Conservation (phyloP, 352 stramenopile species). For the Phytophthora agathidicida region DNA sequence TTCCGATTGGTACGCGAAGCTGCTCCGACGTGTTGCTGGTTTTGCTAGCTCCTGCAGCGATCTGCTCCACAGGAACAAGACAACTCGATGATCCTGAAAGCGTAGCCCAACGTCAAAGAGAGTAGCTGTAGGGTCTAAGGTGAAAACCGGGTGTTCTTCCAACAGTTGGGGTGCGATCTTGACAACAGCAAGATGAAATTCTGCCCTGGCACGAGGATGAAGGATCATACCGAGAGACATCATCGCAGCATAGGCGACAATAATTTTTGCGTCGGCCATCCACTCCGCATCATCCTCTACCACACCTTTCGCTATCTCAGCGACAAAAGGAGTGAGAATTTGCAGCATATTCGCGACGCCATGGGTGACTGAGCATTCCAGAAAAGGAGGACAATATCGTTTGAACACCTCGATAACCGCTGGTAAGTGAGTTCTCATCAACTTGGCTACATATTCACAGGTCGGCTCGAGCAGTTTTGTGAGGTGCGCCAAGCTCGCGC, state of each 20-base stretch:
- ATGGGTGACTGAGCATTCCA: conserved; percentile 52
- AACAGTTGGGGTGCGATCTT: conserved; percentile 37
- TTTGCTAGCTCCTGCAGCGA: conserved; percentile 1
- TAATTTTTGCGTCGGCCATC: conserved; percentile 34
- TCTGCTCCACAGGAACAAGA: conserved; percentile 40
- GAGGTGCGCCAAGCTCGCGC: conserved; percentile 17
- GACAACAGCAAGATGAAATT: conserved; percentile 35
- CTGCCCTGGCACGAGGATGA: conserved; percentile 24
- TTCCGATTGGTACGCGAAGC: conserved; percentile 30
- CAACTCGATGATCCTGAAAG: conserved; percentile 34
- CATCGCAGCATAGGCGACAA: conserved; percentile 43
- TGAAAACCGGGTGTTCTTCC: conserved; percentile 25
- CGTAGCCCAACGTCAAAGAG: conserved; percentile 51
- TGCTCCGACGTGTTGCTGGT: conserved; percentile 19
- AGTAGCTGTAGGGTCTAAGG: conserved; percentile 19
- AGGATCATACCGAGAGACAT: conserved; percentile 45
- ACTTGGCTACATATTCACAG: conserved; percentile 42
- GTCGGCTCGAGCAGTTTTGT: conserved; percentile 18
- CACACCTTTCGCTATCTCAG: conserved; percentile 37
- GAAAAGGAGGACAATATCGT: conserved; percentile 37
- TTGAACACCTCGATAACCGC: conserved; percentile 64
- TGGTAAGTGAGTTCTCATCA: conserved; percentile 53
- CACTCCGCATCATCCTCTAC: conserved; percentile 24
- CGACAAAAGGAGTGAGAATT: conserved; percentile 45
- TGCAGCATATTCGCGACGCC: conserved; percentile 54